Conservation (phyloP, 2,329 filamentous ascomycete genomes). For the Calonectria crousiana region DNA sequence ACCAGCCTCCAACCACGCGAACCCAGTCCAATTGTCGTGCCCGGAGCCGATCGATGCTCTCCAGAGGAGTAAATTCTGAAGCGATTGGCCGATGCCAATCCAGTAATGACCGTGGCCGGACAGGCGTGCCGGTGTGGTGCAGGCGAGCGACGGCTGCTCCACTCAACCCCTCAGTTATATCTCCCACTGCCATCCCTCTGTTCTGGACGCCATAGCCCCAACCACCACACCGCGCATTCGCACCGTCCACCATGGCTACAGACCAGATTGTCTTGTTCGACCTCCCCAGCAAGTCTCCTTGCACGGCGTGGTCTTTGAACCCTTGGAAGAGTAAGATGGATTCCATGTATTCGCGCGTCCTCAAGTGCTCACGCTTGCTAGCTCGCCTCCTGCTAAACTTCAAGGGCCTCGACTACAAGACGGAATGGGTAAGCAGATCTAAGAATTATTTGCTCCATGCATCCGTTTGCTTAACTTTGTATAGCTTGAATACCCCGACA, state of each 20-base stretch:
- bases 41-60: background rate
- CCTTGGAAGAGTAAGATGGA: conserved; percentile 73
- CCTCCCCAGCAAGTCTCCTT: conserved; percentile 65
- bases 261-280: conserved; percentile 69
- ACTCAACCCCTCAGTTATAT: conserved; percentile 10
- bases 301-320: conserved; percentile 73
- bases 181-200: background rate
- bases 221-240: background rate
- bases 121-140: background rate
- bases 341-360: conserved; percentile 19
- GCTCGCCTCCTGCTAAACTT: conserved; percentile 76
- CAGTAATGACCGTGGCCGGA: background rate
- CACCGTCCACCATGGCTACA: conserved; percentile 44
- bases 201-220: background rate
- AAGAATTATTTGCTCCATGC: background rate
- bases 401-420: conserved; percentile 76
- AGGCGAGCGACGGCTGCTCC: background rate
- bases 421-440: conserved; percentile 65
- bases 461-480: background rate
- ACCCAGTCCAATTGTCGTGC: background rate
- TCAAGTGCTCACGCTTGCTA: conserved; percentile 45
- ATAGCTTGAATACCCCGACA: conserved; percentile 73
- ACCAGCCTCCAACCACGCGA: background rate
- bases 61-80: background rate
- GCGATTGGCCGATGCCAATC: background rate